Base-by-base conservation (phyloP, 148 eudicot genomes). In the Selenicereus undatus region DNA sequence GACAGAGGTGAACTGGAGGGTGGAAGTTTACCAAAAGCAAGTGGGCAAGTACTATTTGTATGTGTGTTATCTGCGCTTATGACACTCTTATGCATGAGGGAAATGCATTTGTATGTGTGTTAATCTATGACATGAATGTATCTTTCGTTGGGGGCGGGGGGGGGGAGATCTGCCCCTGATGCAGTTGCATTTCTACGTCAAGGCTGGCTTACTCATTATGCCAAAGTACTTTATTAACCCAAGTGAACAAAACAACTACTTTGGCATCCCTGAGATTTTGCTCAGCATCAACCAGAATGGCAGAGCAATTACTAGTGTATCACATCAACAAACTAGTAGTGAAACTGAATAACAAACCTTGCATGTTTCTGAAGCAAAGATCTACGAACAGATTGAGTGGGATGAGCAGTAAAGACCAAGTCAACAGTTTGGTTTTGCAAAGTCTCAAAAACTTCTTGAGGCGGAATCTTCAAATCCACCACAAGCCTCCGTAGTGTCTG, bases 311-410 rank as follows among this genome's bases (percentile, higher is more conserved):
- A 56, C 42, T 48, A 73, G 8, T 60, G 2, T 48, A 62, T 30
- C 11, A 42, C 35, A 70, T 3, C 48, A 35, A 68, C 0, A 69
- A 79, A 3, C 18, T 17, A n/a, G 22, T 56, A 11, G 45, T 68
- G 20, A 64, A 39, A 5, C 21, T 48, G 65, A 58, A 32, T 27
- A 35, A 83, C 87, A 78, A 56, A 93, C 98, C 98, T 93, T 35
- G 86, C 98, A 84, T 93, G 98, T 83, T 93, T 93, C 80, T 93
- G 97, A 79, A 93, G 97, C 89, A 93, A 86, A 81, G 97, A 93
- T 86, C 97, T 84, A 60, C 97, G 92, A 83, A 93, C 91, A 76
- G 97, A 90, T 78, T 93, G 97, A 76, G 97, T 93, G 45, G 97
- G 97, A 86, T 93, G 95, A 76, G 98, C 98, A 2, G 98, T 93